Evolutionary conservation across 768 basidiomycete genomes (phyloP).

Genomic region (Rhizopogon rudus): DNA sequence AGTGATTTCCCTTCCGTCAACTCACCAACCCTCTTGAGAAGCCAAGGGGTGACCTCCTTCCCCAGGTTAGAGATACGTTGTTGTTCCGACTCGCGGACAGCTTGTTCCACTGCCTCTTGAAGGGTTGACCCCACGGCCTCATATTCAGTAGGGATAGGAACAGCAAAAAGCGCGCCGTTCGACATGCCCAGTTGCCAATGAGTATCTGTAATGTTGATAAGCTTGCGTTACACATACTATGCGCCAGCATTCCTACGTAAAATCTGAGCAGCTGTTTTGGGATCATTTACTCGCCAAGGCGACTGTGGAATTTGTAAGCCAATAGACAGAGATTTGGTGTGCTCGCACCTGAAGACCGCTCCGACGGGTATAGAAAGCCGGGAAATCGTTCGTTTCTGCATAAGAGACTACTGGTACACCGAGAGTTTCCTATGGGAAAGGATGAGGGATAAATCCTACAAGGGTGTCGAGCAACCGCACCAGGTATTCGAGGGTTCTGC

Average conservation of each 20-base stretch:
- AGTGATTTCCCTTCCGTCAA: constrained; percentile 75
- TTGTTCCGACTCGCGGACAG: constrained; percentile 76
- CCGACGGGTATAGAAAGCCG: constrained; percentile 85
- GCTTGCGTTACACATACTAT: background rate
- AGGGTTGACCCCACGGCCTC: constrained; percentile 62
- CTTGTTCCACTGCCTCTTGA: constrained; percentile 78
- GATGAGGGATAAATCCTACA: background rate
- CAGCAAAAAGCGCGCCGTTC: constrained; percentile 79
- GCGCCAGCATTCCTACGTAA: constrained; percentile 47
- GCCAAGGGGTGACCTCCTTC: constrained; percentile 94
- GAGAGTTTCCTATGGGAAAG: constrained; percentile 71
- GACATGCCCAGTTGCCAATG: constrained; percentile 67
- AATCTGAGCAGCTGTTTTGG: constrained; percentile 64
- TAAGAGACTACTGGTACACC: constrained; percentile 90
- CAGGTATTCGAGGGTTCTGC: constrained; percentile 75
- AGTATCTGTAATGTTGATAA: constrained; percentile 41
- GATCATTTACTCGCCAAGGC: constrained; percentile 70
- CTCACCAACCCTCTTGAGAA: constrained; percentile 77
- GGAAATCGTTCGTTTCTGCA: constrained; percentile 73
- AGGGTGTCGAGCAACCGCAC: constrained; percentile 33
- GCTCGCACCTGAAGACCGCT: constrained; percentile 72
- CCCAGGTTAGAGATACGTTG: constrained; percentile 77
- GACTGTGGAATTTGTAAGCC: constrained; percentile 39
- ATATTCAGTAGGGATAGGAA: constrained; percentile 81
- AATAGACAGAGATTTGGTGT: background rate